These are phyloP conservation scores for Eucalyptus victrix DNA, from an alignment of 345 rosid genomes.

Conservation along the genomic window DNA sequence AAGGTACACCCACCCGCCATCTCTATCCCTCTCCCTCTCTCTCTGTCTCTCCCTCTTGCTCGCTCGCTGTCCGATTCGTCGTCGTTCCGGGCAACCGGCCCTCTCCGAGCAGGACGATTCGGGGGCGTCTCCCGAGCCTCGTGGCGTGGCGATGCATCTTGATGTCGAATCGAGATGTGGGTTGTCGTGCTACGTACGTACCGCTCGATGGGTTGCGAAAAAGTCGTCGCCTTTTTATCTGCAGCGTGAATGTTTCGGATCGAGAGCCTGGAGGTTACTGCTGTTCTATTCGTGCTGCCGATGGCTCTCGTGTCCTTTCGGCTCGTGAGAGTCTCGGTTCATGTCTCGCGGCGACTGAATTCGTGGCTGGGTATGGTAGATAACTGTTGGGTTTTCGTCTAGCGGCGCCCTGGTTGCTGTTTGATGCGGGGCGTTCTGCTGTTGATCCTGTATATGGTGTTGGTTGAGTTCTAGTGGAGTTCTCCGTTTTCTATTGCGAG, in stretches of 20 bases:
- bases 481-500: not conserved
- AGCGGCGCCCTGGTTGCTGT: not conserved
- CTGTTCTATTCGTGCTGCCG: not conserved
- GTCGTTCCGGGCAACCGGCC: not conserved
- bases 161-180: not conserved
- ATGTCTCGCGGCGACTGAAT: not conserved
- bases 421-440: not conserved
- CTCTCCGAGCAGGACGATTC: not conserved
- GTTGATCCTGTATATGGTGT: not conserved
- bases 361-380: not conserved
- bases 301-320: not conserved
- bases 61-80: not conserved
- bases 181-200: not conserved
- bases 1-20: conserved; percentile 15
- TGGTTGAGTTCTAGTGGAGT: not conserved
- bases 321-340: too few species aligned
- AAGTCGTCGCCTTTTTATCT: not conserved
- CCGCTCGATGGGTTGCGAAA: not conserved
- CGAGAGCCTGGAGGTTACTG: not conserved
- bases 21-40: not conserved
- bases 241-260: not conserved
- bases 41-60: not conserved
- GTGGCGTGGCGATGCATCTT: not conserved
- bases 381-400: not conserved
- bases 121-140: not conserved